Base-by-base conservation (phyloP, 2,329 filamentous ascomycete species). In the Curvularia verruculosa region DNA sequence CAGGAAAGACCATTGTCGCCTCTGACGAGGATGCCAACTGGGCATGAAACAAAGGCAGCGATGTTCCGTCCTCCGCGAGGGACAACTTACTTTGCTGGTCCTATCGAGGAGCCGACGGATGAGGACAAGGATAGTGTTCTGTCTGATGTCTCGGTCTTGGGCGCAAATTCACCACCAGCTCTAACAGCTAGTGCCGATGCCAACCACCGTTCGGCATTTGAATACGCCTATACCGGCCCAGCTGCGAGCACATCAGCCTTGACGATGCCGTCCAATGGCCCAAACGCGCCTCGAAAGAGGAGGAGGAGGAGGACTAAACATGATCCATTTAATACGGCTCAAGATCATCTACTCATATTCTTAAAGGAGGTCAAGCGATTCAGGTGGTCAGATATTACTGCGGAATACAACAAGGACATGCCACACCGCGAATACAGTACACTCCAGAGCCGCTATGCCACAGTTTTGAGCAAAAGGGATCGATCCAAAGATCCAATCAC, bases 311-410 rank as follows among this genome's bases (percentile, higher is more conserved):
- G 13, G 36, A 19, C 37, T 3, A 24, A 34, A 2, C 56, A 50
- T 1, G 55, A 54, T 3, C 53, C 39, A 23, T 65, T 68, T 41
- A 59, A 61, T 3, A 47, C 63, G 12, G 59, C 67, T 21, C 67
- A 73, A 44, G 66, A 73, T 15, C 65, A 73, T 24, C 59, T 77
- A 7, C 61, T 82, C 0, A 74, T 78, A 5, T 75, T 75, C 34
- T 51, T 81, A 4, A 80, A 77, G 46, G 78, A 80, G 51, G 75
- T 77, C 0, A 74, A 78, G 34, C 61, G 64, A 6, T 56, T 71
- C 3, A 56, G 57, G 8, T 81, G 78, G 78, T 52, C 63, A 2
- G 61, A 74, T 1, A 78, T 81, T 8, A 65, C 67, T 0, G 36
- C 56, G 5, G 64, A 65, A 36, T 73, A 65, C 12, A 56, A 63